Conservation (phyloP, 192 early-diverging fungal genomes). For the Coemansia sp. region DNA sequence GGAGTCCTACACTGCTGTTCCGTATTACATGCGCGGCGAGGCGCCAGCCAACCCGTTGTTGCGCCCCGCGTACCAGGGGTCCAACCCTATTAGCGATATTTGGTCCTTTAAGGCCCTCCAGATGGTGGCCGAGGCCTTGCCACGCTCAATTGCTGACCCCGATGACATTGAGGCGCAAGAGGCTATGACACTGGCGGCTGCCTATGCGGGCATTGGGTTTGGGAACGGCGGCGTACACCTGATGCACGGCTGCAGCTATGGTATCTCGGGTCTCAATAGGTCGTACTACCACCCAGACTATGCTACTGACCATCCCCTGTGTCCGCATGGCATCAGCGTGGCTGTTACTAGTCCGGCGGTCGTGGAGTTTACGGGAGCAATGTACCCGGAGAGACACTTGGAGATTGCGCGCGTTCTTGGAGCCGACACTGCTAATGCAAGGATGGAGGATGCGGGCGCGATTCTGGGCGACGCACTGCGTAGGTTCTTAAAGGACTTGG, state of each 20-base stretch:
- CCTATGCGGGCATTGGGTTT: constrained; percentile 88
- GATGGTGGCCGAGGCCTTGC: constrained; percentile 79
- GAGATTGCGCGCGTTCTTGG: constrained; percentile 77
- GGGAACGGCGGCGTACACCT: constrained; percentile 89
- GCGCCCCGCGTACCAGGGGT: constrained; percentile 88
- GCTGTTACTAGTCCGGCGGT: constrained; percentile 90
- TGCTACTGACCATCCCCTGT: constrained; percentile 68
- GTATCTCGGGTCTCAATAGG: constrained; percentile 83
- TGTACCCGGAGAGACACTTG: constrained; percentile 83
- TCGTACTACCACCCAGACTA: constrained; percentile 81
- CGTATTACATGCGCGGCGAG: constrained; percentile 73
- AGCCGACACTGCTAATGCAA: constrained; percentile 64
- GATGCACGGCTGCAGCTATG: constrained; percentile 80
- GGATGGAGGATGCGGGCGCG: constrained; percentile 67
- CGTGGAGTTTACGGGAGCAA: constrained; percentile 76
- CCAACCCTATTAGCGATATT: constrained; percentile 90
- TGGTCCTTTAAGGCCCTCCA: constrained; percentile 79
- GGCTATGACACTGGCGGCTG: constrained; percentile 85
- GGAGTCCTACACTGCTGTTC: constrained; percentile 89
- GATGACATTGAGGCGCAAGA: constrained; percentile 69
- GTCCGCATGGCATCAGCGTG: constrained; percentile 80
- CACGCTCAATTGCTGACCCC: constrained; percentile 67
- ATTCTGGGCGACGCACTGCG: constrained; percentile 75
- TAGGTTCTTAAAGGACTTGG: constrained; percentile 69
- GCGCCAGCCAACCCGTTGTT: constrained; percentile 77